Percentiles rank a stretch among this genome's conserved stretches.
Conservation (phyloP, 805 yeast species). For the Candida arabinofermentans region DNA sequence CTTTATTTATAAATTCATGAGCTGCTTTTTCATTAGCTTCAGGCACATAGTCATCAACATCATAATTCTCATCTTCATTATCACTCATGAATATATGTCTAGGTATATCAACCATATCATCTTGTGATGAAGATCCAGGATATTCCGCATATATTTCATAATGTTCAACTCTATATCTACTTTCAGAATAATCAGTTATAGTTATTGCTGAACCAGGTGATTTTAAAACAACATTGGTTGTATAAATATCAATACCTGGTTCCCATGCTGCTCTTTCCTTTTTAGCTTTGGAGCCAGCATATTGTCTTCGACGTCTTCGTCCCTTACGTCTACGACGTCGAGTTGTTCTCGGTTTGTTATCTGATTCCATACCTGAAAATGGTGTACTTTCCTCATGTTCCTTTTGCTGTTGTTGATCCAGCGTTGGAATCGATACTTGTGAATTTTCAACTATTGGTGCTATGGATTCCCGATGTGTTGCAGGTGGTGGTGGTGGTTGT, state of each 20-base stretch:
- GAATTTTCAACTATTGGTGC: no score
- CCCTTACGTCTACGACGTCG: conserved; percentile 1
- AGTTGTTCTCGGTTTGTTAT: no score
- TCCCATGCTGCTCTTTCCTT: conserved; percentile 50
- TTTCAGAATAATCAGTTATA: conserved; percentile 46
- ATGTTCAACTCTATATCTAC: conserved; percentile 40
- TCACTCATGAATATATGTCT: conserved; percentile 8
- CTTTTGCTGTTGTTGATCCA: no score
- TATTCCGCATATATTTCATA: conserved; percentile 34
- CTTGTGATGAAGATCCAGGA: background rate
- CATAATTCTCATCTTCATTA: conserved; percentile 3
- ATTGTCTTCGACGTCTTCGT: conserved; percentile 20
- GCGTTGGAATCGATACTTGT: no score
- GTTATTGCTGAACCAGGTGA: conserved; percentile 52
- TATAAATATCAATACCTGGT: conserved; percentile 52
- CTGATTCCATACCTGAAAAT: no score
- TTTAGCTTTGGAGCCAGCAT: conserved; percentile 35
- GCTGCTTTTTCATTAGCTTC: conserved; percentile 16
- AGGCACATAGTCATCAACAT: conserved; percentile 1
- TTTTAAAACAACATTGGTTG: conserved; percentile 47
- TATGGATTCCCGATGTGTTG: no score
- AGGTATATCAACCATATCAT: conserved; percentile 10
- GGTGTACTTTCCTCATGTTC: no score
- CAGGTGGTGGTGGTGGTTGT: background rate
- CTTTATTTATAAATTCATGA: background rate